Evolutionary conservation across 768 basidiomycete genomes (phyloP).

Genomic region (Hygrophoropsis aurantiaca): DNA sequence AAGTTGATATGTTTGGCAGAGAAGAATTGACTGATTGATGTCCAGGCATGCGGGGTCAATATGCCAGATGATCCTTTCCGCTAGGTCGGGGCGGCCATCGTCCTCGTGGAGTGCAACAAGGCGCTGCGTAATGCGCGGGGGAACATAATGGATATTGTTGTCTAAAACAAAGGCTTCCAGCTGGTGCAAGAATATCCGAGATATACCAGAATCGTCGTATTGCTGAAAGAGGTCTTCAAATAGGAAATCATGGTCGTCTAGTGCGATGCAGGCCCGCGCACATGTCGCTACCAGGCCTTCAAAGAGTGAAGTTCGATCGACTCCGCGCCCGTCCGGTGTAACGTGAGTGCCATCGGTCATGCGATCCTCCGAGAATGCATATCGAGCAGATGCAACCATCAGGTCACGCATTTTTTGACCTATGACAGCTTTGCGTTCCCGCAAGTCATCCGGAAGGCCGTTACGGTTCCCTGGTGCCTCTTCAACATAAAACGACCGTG

Average conservation of each 20-base stretch:
- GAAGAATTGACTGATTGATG: conserved; percentile 84
- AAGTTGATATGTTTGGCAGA: conserved; percentile 81
- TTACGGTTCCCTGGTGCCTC: conserved; percentile 84
- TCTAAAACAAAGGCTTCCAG: conserved; percentile 82
- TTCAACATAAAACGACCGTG: conserved; percentile 77
- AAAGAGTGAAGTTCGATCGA: conserved; percentile 88
- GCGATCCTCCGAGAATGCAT: conserved; percentile 93
- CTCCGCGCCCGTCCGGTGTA: conserved; percentile 82
- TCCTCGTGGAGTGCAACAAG: conserved; percentile 79
- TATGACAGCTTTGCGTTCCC: conserved; percentile 61
- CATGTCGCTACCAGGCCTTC: conserved; percentile 81
- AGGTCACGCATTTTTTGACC: conserved; percentile 77
- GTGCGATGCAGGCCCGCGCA: conserved; percentile 75
- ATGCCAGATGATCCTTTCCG: conserved; percentile 93
- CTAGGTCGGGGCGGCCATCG: conserved; percentile 65
- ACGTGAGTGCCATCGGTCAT: conserved; percentile 87
- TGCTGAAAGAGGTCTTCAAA: conserved; percentile 93
- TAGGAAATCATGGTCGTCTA: conserved; percentile 81
- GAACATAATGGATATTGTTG: conserved; percentile 69
- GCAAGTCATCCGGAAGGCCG: conserved; percentile 70
- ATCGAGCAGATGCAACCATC: conserved; percentile 83
- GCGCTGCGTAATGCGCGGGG: conserved; percentile 85
- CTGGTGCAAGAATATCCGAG: conserved; percentile 77
- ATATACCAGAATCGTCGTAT: conserved; percentile 83
- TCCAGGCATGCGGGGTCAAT: conserved; percentile 90